phyloP scores from a whole-genome alignment of 768 basidiomycete species.

The Pleurotus giganteus region DNA sequence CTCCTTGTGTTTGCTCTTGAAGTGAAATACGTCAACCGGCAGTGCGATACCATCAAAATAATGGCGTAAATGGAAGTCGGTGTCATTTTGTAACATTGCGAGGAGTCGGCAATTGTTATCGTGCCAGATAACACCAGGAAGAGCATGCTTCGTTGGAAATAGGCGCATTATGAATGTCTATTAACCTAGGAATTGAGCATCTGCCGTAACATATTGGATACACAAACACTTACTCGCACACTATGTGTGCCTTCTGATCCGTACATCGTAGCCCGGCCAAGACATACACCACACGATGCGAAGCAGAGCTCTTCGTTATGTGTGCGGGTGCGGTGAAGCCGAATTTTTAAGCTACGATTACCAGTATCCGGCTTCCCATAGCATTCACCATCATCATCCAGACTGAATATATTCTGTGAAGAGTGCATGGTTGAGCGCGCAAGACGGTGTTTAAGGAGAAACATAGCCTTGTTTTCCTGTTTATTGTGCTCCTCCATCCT shows the following conservation, averaged over 20 bases:
- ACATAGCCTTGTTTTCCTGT: slow-evolving; percentile 20
- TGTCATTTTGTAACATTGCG: slow-evolving; percentile 17
- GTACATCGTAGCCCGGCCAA: slow-evolving; percentile 28
- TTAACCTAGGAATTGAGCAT: neutral
- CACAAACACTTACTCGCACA: slow-evolving; percentile 21
- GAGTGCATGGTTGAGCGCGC: slow-evolving; percentile 1
- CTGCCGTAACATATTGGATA: neutral
- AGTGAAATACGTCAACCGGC: slow-evolving; percentile 35
- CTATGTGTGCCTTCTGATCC: slow-evolving; percentile 28
- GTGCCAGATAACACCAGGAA: slow-evolving; percentile 24
- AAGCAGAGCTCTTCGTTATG: slow-evolving; percentile 34
- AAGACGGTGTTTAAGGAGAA: slow-evolving; percentile 26
- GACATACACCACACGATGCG: slow-evolving; percentile 29
- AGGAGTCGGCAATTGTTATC: slow-evolving; percentile 25
- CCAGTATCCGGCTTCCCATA: slow-evolving; percentile 22
- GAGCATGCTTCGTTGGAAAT: slow-evolving; percentile 21
- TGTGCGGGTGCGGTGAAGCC: slow-evolving; percentile 26
- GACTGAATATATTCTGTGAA: neutral
- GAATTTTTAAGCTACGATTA: slow-evolving; percentile 21
- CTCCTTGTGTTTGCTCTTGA: slow-evolving; percentile 30
- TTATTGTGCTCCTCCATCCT: slow-evolving; percentile 17
- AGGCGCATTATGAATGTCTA: slow-evolving; percentile 21
- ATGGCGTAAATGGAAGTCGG: slow-evolving; percentile 1
- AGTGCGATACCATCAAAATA: slow-evolving; percentile 22
- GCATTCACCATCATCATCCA: slow-evolving; percentile 13